phyloP scores from a whole-genome alignment of 495 filamentous ascomycete species.

The Xylaria palmicola region DNA sequence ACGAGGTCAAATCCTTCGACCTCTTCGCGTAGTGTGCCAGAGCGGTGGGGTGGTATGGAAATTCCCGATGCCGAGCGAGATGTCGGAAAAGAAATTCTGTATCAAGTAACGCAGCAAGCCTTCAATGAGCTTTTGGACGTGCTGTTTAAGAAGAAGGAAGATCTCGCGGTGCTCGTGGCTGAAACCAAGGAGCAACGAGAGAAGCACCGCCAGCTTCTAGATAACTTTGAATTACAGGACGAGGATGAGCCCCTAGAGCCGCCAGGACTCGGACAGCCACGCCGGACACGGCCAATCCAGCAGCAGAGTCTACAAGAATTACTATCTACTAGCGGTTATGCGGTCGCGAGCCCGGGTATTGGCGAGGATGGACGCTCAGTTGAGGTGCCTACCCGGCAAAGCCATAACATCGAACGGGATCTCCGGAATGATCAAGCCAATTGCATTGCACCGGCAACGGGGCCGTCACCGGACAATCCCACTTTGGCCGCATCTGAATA shows the following conservation, averaged over 20 bases:
- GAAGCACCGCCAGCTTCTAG: conserved; percentile 45
- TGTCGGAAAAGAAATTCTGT: conserved; percentile 82
- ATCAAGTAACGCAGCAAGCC: conserved; percentile 84
- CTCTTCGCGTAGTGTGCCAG: conserved; percentile 75
- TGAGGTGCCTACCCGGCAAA: not conserved
- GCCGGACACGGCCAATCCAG: conserved; percentile 18
- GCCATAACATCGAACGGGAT: not conserved
- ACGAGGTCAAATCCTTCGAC: conserved; percentile 75
- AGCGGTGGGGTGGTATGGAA: conserved; percentile 81
- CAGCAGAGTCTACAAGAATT: conserved; percentile 50
- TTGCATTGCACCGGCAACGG: not conserved
- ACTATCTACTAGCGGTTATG: conserved; percentile 51
- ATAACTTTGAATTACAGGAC: conserved; percentile 48
- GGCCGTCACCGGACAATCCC: not conserved
- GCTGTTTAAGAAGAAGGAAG: conserved; percentile 79
- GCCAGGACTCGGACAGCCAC: conserved; percentile 9
- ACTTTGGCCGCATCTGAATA: not conserved
- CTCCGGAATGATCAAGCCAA: not conserved
- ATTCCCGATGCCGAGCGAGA: conserved; percentile 79
- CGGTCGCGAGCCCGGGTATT: conserved; percentile 29
- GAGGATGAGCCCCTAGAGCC: conserved; percentile 26
- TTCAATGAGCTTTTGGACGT: conserved; percentile 89
- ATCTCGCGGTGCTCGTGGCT: conserved; percentile 66
- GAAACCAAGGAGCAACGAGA: conserved; percentile 62
- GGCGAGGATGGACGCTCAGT: conserved; percentile 19